These are phyloP conservation scores for Bauhinia variegata DNA, from an alignment of 306 rosid species.

Conservation along the genomic window DNA sequence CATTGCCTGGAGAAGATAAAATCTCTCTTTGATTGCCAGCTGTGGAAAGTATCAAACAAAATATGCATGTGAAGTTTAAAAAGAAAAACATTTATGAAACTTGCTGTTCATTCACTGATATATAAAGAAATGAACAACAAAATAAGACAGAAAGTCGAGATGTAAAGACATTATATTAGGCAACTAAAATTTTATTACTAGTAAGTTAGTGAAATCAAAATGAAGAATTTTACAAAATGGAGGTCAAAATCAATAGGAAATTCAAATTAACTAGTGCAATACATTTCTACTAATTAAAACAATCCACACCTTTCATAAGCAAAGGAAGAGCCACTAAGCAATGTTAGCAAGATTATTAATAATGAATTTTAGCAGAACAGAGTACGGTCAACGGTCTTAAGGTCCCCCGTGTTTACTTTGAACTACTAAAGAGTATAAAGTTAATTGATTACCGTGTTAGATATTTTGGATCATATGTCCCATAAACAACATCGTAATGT, in stretches of 20 bases:
- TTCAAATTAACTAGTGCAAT: conserved; percentile 26
- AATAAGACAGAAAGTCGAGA: conserved; percentile 26
- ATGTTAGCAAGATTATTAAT: conserved; percentile 9
- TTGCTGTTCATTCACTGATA: conserved; percentile 5
- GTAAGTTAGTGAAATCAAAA: conserved; percentile 21
- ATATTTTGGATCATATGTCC: conserved; percentile 83
- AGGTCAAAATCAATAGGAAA: conserved; percentile 30
- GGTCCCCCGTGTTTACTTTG: neutral
- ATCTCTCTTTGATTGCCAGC: conserved; percentile 94
- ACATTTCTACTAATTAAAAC: conserved; percentile 1
- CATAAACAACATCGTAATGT: conserved; percentile 84
- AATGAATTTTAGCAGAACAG: conserved; percentile 9
- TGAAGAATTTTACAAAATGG: conserved; percentile 17
- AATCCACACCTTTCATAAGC: neutral
- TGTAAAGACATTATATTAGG: conserved; percentile 17
- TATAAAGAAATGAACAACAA: conserved; percentile 11
- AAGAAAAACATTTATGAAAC: conserved; percentile 7
- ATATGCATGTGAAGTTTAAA: conserved; percentile 17
- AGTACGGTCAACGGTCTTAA: neutral
- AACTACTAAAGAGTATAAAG: conserved; percentile 5
- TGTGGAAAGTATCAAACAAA: conserved; percentile 37
- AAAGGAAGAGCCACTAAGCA: conserved; percentile 23
- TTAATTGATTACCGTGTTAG: conserved; percentile 64
- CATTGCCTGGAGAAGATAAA: conserved; percentile 93
- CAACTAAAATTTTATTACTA: conserved; percentile 28